Base-by-base conservation (phyloP, 345 rosid genomes). In the Eucalyptus lansdowneana region DNA sequence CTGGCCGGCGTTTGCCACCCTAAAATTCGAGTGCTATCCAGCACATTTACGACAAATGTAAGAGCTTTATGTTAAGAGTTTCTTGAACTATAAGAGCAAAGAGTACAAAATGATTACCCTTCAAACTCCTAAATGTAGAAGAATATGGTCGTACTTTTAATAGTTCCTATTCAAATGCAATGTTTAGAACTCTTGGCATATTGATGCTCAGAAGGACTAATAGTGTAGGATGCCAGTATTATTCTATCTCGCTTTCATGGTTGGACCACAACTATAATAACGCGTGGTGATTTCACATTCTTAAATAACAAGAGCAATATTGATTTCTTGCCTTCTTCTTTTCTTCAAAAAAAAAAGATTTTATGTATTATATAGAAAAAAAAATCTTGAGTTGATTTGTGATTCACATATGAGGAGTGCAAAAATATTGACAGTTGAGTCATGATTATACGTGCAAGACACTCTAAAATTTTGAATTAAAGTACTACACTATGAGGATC, bases 1-100 rank as follows among this genome's bases (percentile, higher is more conserved):
- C 89, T 96, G n/a, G 88, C 89, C 65, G 80, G 12, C 53, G 94
- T 96, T 91, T 97, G 99, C 89, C 90, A 92, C 92, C 98, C 95
- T 62, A 95, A 58, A 80, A 96, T 96, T 80, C 97, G 12, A 1
- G 97, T 97, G 91, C 94, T 96, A 58, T 95, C 99, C 40, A 99
- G 98, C 76, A 96, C 99, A 93, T 97, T 98, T 97, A 93, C 4
- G 1, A 15, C 14, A 72, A 37, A 47, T n/a, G 37, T 11, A 42
- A 37, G 22, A 1, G 34, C 14, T 16, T 60, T 27, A 4, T 5
- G 0, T 40, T 11, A 5, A 37, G 27, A 24, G 62, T 31, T 50
- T 34, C n/a, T 51, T 21, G 17, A 50, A 53, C 8, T 14, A 5
- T 1, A 24, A 5, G 14, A 50, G 25, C n/a, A 51, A 50, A n/a